Evolutionary conservation across 1,284 basidiomycete species (phyloP).

Genomic region (Papiliotrema terrestris): DNA sequence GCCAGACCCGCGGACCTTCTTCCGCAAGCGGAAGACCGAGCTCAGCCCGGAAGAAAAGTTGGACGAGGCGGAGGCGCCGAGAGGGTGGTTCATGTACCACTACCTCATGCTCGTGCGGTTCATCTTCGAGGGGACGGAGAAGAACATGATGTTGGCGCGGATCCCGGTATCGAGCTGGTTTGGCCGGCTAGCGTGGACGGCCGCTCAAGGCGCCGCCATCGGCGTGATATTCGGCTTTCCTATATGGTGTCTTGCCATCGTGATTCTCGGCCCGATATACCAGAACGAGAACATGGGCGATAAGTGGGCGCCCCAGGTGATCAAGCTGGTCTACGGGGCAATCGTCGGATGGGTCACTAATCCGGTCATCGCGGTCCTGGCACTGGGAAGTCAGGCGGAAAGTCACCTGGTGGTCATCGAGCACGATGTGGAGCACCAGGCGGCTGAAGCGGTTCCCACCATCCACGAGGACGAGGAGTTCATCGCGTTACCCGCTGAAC

Average conservation of each 20-base stretch:
- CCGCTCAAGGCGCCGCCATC: slow-evolving; percentile 42
- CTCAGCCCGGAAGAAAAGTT: not conserved
- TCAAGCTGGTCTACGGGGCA: slow-evolving; percentile 47
- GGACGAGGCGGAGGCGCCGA: not conserved
- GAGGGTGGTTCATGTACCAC: slow-evolving; percentile 26
- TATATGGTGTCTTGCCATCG: slow-evolving; percentile 43
- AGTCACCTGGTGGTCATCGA: slow-evolving; percentile 41
- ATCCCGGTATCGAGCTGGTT: slow-evolving; percentile 25
- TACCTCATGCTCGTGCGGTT: slow-evolving; percentile 46
- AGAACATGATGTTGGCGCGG: slow-evolving; percentile 41
- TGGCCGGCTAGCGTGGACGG: slow-evolving; percentile 39
- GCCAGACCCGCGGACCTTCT: slow-evolving; percentile 36
- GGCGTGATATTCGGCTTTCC: slow-evolving; percentile 48
- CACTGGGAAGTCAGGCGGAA: slow-evolving; percentile 47
- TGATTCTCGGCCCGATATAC: slow-evolving; percentile 49
- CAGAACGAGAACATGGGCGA: slow-evolving; percentile 38
- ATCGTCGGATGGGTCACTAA: slow-evolving; percentile 48
- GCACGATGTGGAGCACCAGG: slow-evolving; percentile 17
- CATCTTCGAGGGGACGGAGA: slow-evolving; percentile 49
- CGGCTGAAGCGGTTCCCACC: slow-evolving; percentile 8
- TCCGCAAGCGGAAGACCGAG: not conserved
- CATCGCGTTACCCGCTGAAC: not conserved
- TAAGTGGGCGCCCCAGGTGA: slow-evolving; percentile 47
- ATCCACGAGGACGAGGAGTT: slow-evolving; percentile 22
- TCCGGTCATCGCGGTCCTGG: slow-evolving; percentile 47